Percentiles rank a stretch among this genome's conserved stretches.
phyloP scores from a whole-genome alignment of 2,329 filamentous ascomycete genomes.

The Acrocalymma vagum region DNA sequence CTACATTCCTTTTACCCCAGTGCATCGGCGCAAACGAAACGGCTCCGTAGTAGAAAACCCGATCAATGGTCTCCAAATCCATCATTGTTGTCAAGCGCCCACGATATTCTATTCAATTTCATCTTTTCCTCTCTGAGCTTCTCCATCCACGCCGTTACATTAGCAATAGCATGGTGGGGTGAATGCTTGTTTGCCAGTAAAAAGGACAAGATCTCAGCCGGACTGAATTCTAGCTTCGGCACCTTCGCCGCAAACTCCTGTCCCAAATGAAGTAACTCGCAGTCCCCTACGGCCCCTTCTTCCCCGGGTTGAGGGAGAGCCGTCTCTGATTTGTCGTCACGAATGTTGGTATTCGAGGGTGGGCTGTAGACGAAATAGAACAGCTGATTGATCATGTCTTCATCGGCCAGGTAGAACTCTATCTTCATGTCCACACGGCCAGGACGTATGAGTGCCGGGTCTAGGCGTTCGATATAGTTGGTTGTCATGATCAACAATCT shows the following conservation, averaged over 20 bases:
- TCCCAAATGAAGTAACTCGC: slow-evolving; percentile 13
- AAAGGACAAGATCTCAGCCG: slow-evolving; percentile 20
- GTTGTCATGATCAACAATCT: slow-evolving; percentile 82
- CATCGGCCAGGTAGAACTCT: slow-evolving; percentile 54
- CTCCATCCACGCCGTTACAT: slow-evolving; percentile 15
- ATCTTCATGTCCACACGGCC: slow-evolving; percentile 74
- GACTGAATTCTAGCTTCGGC: slow-evolving; percentile 20
- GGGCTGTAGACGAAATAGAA: slow-evolving; percentile 19
- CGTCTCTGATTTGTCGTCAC: slow-evolving; percentile 4
- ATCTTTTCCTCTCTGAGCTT: slow-evolving; percentile 16
- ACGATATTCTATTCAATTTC: slow-evolving; percentile 14
- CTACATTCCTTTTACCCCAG: slow-evolving; percentile 6
- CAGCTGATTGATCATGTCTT: slow-evolving; percentile 20
- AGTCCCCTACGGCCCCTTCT: slow-evolving; percentile 12
- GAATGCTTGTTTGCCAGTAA: slow-evolving; percentile 22
- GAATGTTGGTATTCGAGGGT: slow-evolving; percentile 6
- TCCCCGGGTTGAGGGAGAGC: slow-evolving; percentile 6
- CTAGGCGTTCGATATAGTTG: slow-evolving; percentile 75
- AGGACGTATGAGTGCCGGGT: slow-evolving; percentile 75
- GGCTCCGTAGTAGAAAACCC: slow-evolving; percentile 14
- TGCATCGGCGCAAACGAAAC: slow-evolving; percentile 10
- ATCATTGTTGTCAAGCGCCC: slow-evolving; percentile 19
- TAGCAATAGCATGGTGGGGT: slow-evolving; percentile 17
- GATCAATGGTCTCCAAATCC: slow-evolving; percentile 13
- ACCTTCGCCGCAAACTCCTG: slow-evolving; percentile 22